Conservation (phyloP, 1,284 basidiomycete genomes). For the Inonotus obliquus region DNA sequence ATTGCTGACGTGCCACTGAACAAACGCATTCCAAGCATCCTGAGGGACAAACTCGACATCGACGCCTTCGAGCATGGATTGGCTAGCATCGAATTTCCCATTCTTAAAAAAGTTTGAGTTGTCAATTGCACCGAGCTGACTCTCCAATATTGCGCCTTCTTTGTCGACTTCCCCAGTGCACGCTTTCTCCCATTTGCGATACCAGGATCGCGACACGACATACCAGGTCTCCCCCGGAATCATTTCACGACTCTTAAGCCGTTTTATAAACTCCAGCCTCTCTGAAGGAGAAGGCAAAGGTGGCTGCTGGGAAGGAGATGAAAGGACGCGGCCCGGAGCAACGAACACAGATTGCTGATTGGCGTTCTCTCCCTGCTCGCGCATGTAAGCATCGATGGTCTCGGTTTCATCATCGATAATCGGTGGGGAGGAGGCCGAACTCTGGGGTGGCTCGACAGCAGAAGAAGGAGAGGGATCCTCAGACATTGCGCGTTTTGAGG, state of each 20-base stretch:
- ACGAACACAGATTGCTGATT: constrained; percentile 25
- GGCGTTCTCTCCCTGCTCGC: constrained; percentile 51
- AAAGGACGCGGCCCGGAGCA: constrained; percentile 21
- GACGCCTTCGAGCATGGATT: constrained; percentile 53
- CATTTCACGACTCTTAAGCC: constrained; percentile 45
- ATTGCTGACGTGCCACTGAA: constrained; percentile 50
- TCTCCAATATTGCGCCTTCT: constrained; percentile 53
- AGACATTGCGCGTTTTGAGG: constrained; percentile 67
- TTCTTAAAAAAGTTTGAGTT: constrained; percentile 59
- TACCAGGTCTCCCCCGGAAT: constrained; percentile 73
- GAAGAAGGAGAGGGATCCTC: constrained; percentile 40
- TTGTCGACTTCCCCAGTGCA: constrained; percentile 65
- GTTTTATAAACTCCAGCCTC: constrained; percentile 47
- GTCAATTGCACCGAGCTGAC: constrained; percentile 69
- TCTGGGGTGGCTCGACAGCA: constrained; percentile 2
- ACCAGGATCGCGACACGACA: constrained; percentile 70
- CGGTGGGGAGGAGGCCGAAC: constrained; percentile 30
- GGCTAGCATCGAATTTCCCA: constrained; percentile 41
- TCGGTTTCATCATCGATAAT: constrained; percentile 32
- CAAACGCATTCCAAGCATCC: constrained; percentile 67
- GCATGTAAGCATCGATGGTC: constrained; percentile 69
- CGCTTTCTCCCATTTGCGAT: constrained; percentile 66
- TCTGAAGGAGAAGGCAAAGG: constrained; percentile 33
- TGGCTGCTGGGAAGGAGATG: constrained; percentile 8
- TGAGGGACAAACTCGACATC: constrained; percentile 79